These are phyloP conservation scores for Nemania sp. DNA, from an alignment of 2,329 filamentous ascomycete species.

Conservation along the genomic window DNA sequence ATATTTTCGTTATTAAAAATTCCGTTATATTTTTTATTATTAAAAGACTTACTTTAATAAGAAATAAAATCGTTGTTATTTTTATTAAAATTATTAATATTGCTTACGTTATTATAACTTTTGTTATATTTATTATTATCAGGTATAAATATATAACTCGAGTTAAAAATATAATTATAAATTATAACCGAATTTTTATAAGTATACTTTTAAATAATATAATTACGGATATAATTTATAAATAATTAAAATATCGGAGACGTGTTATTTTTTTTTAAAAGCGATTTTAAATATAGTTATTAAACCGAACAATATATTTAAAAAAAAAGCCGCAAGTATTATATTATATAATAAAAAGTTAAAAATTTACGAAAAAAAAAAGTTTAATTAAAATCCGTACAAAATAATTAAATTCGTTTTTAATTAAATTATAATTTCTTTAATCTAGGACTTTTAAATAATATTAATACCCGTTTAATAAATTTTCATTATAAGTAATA, in stretches of 20 bases:
- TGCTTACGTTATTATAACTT: no score
- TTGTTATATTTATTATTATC: not conserved
- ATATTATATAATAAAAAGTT: no score
- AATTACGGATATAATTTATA: not conserved
- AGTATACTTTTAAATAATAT: not conserved
- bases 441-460: no score
- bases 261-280: not conserved
- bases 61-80: no score
- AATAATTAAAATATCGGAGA: not conserved
- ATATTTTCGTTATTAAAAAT: not conserved
- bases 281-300: not conserved
- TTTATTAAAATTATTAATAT: no score
- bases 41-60: no score
- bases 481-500: no score
- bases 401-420: no score
- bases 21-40: not conserved
- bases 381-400: no score
- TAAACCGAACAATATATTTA: not conserved
- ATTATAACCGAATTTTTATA: not conserved
- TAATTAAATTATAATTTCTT: no score
- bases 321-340: not conserved
- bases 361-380: no score
- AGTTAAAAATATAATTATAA: slow-evolving; percentile 1
- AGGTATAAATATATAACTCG: not conserved
- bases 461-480: no score